Conservation (phyloP, 768 basidiomycete species). For the Pleurotus eryngii region DNA sequence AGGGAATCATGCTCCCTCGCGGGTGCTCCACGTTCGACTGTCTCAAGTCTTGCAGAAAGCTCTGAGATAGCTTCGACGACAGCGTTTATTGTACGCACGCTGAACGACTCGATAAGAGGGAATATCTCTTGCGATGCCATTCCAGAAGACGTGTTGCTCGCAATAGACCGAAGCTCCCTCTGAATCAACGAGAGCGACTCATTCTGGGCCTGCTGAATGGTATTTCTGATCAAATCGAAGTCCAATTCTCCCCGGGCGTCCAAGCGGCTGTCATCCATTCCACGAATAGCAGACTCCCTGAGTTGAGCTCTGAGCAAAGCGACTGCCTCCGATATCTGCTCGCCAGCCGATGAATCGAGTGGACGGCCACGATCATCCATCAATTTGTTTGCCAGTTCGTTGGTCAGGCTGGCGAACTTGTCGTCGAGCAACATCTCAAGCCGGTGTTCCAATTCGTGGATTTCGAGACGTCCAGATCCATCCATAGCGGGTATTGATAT, state of each 20-base stretch:
- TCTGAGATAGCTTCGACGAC: constrained; percentile 60
- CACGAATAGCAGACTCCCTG: constrained; percentile 55
- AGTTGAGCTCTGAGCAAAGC: constrained; percentile 66
- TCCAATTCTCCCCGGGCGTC: constrained; percentile 78
- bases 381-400: constrained; percentile 29
- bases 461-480: constrained; percentile 53
- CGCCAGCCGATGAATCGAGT: constrained; percentile 48
- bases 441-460: constrained; percentile 58
- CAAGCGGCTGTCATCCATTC: constrained; percentile 58
- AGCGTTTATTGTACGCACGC: constrained; percentile 52
- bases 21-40: constrained; percentile 41
- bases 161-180: constrained; percentile 53
- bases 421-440: constrained; percentile 67
- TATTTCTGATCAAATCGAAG: constrained; percentile 69
- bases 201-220: constrained; percentile 64
- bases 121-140: constrained; percentile 28
- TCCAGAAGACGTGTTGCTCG: constrained; percentile 21
- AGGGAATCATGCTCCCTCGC: constrained; percentile 56
- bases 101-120: constrained; percentile 55
- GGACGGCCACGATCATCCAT: constrained; percentile 19
- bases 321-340: constrained; percentile 64
- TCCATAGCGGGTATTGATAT: constrained; percentile 43
- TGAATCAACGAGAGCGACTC: constrained; percentile 57
- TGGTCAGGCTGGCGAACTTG: constrained; percentile 53
- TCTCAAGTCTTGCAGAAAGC: constrained; percentile 54